phyloP scores from a whole-genome alignment of 192 early-diverging fungal species.

The Endogone sp. region DNA sequence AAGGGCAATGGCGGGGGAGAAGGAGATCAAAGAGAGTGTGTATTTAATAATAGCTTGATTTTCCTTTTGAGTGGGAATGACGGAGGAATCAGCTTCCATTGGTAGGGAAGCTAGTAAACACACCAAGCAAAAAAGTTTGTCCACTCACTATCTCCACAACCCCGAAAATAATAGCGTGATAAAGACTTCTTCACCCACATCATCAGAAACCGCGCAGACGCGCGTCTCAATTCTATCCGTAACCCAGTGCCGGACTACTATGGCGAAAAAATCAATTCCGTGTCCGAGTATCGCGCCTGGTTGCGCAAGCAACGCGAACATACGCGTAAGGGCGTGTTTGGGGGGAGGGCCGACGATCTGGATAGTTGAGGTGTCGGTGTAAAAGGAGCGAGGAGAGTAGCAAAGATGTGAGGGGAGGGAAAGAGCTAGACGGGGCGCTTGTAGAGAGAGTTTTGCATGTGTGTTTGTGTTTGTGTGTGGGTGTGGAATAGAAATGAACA shows the following conservation, averaged over 20 bases:
- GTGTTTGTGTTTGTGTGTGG: too few species aligned
- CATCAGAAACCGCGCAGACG: slow-evolving; percentile 60
- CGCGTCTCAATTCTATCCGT: slow-evolving; percentile 57
- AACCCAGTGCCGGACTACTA: slow-evolving; percentile 90
- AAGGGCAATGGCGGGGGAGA: too few species aligned
- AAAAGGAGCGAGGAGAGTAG: too few species aligned
- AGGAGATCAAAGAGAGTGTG: too few species aligned
- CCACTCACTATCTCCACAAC: background rate
- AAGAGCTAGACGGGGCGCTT: too few species aligned
- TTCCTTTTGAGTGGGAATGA: background rate
- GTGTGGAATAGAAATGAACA: too few species aligned
- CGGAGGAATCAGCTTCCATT: background rate
- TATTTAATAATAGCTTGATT: too few species aligned
- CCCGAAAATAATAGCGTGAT: slow-evolving; percentile 29
- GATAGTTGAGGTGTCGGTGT: background rate
- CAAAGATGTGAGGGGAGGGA: too few species aligned
- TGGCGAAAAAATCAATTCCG: slow-evolving; percentile 86
- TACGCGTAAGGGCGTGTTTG: slow-evolving; percentile 66
- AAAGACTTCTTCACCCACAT: slow-evolving; percentile 64
- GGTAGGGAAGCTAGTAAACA: too few species aligned
- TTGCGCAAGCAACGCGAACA: slow-evolving; percentile 83
- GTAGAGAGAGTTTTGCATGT: too few species aligned
- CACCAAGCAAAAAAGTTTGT: background rate
- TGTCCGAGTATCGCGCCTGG: slow-evolving; percentile 81
- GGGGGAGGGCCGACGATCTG: slow-evolving; percentile 38